Evolutionary conservation across 2,329 filamentous ascomycete genomes (phyloP).

Genomic region (Sarocladium kiliense): DNA sequence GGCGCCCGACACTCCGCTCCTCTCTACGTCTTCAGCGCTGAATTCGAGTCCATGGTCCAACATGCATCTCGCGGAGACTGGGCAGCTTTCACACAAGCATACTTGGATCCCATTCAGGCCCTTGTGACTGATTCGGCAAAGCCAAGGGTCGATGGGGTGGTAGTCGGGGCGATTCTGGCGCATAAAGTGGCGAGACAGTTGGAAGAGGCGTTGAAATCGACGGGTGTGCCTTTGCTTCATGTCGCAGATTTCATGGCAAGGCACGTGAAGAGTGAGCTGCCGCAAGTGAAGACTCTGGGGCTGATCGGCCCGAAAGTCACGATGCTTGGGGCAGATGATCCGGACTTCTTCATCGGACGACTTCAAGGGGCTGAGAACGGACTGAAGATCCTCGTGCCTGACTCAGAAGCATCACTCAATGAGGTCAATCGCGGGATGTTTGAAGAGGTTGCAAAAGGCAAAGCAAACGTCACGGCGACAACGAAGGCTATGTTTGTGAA

Average conservation of each 20-base stretch:
- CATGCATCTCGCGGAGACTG: slow-evolving; percentile 8
- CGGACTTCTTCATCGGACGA: slow-evolving; percentile 10
- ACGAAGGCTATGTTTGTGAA: slow-evolving; percentile 12
- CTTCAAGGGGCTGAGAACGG: slow-evolving; percentile 3
- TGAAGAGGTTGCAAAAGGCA: slow-evolving; percentile 13
- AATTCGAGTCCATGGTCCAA: slow-evolving; percentile 11
- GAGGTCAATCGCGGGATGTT: slow-evolving; percentile 13
- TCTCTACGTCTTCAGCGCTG: slow-evolving; percentile 12
- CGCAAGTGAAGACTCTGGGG: slow-evolving; percentile 10
- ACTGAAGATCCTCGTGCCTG: slow-evolving; percentile 10
- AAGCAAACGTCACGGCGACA: slow-evolving; percentile 4
- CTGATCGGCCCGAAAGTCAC: slow-evolving; percentile 12
- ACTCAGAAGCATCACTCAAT: slow-evolving; percentile 2
- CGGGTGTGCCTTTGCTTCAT: slow-evolving; percentile 7
- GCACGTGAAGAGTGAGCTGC: slow-evolving; percentile 7
- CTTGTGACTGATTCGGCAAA: not conserved
- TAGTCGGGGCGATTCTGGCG: slow-evolving; percentile 12
- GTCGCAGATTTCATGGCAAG: slow-evolving; percentile 11
- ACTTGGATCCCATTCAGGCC: slow-evolving; percentile 6
- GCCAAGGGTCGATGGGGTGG: slow-evolving; percentile 8
- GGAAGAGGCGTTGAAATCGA: not conserved
- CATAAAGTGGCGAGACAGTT: slow-evolving; percentile 11
- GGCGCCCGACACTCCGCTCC: slow-evolving; percentile 10
- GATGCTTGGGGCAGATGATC: slow-evolving; percentile 9
- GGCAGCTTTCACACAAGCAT: slow-evolving; percentile 7